Evolutionary conservation across 2,329 filamentous ascomycete species (phyloP).

Genomic region (Colletotrichum lindemuthianum): DNA sequence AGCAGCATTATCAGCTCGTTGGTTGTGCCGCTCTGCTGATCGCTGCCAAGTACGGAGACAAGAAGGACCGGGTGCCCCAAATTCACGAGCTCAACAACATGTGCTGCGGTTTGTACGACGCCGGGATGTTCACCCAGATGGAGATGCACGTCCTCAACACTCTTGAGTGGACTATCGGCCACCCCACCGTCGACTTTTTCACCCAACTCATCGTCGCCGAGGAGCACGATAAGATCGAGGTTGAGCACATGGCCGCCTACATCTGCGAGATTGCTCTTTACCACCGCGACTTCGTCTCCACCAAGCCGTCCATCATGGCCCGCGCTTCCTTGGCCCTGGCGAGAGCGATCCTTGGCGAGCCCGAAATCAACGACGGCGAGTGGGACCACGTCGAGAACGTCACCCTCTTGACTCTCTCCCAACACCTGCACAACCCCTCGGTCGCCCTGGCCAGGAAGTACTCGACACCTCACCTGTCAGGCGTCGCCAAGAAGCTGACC

Average conservation of each 20-base stretch:
- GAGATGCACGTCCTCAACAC: slow-evolving; percentile 99
- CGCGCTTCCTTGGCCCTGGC: slow-evolving; percentile 87
- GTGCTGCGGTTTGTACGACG: slow-evolving; percentile 98
- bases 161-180: slow-evolving; percentile 93
- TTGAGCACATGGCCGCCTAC: slow-evolving; percentile 95
- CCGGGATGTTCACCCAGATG: slow-evolving; percentile 99
- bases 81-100: slow-evolving; percentile 98
- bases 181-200: slow-evolving; percentile 96
- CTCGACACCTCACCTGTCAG: slow-evolving; percentile 62
- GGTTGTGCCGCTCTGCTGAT: slow-evolving; percentile 96
- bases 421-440: slow-evolving; percentile 68
- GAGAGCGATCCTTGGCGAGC: slow-evolving; percentile 83
- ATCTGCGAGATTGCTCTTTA: slow-evolving; percentile 95
- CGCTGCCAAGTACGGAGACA: slow-evolving; percentile 97
- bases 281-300: slow-evolving; percentile 96
- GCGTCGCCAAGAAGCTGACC: slow-evolving; percentile 64
- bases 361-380: slow-evolving; percentile 78
- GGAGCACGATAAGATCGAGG: slow-evolving; percentile 80
- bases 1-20: slow-evolving; percentile 98
- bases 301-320: slow-evolving; percentile 89
- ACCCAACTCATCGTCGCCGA: slow-evolving; percentile 87
- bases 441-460: slow-evolving; percentile 69
- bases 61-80: slow-evolving; percentile 98
- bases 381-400: slow-evolving; percentile 80
- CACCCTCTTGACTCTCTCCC: slow-evolving; percentile 69